phyloP scores from a whole-genome alignment of 2,329 filamentous ascomycete genomes.

The Fusarium albidum region DNA sequence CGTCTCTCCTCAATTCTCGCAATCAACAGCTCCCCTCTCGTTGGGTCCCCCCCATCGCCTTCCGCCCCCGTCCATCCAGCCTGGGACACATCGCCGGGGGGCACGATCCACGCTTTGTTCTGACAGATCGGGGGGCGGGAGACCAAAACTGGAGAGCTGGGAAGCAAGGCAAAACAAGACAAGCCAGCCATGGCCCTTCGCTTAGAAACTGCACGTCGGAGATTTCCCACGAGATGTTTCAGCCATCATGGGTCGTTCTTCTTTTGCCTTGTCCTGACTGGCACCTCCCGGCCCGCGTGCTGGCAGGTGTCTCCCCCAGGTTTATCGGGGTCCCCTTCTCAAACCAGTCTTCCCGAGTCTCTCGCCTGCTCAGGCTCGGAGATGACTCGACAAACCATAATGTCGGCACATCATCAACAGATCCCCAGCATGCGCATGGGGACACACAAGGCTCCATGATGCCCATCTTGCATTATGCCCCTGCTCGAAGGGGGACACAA shows the following conservation, averaged over 20 bases:
- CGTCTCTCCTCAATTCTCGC: conserved; percentile 17
- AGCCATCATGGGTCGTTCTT: conserved; percentile 17
- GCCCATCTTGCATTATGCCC: conserved; percentile 24
- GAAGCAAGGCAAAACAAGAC: not conserved
- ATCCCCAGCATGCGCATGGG: conserved; percentile 10
- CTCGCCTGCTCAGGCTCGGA: conserved; percentile 13
- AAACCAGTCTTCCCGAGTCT: conserved; percentile 11
- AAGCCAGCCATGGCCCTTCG: conserved; percentile 30
- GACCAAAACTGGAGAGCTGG: not conserved
- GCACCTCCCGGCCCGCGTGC: not conserved
- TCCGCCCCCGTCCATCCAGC: conserved; percentile 23
- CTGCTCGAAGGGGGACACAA: not conserved
- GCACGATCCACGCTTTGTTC: conserved; percentile 27
- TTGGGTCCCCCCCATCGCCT: not conserved
- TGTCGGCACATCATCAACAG: conserved; percentile 23
- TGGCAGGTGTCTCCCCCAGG: conserved; percentile 18
- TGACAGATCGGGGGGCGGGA: conserved; percentile 30
- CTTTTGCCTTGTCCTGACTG: conserved; percentile 3
- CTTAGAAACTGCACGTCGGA: conserved; percentile 39
- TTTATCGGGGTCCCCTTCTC: not conserved
- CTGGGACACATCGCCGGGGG: conserved; percentile 28
- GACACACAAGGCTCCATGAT: conserved; percentile 10
- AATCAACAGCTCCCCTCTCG: not conserved
- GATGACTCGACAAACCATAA: conserved; percentile 22
- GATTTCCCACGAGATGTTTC: conserved; percentile 38